Evolutionary conservation across 2,329 filamentous ascomycete species (phyloP), one percentile per base, ranked within the genome.

Genomic region (Grosmannia clavigera): DNA sequence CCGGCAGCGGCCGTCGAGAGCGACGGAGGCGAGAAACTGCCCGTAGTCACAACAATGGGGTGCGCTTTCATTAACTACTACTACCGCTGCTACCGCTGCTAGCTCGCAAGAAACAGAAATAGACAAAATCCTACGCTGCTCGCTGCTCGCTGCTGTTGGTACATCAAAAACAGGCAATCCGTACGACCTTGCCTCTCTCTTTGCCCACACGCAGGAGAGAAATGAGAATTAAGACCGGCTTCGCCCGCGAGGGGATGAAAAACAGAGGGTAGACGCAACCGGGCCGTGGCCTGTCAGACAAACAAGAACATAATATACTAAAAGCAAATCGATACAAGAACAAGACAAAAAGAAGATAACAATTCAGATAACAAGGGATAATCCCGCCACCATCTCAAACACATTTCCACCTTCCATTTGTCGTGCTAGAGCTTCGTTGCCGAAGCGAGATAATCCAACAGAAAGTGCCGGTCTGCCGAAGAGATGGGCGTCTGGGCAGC

Each of bases 361-460:
- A 48, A 48, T 48, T n/a, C 12, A 40, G 38, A 40, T 40, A 40
- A 16, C 33, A 10, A 9, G 12, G 38, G 12, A 38, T 9, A 12
- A 38, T 38, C 31, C 31, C 33, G 6, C 12, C 38, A 40, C 38
- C 43, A 1, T 25, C 43, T 5, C 43, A 25, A 3, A 5, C 43
- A n/a, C 19, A 16, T n/a, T 46, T 19, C 43, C 16, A 5, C 25
- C 27, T 5, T 14, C 5, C 14, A 19, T 48, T 6, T 27, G 29
- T 14, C 12, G 10, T 22, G 22, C 9, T 9, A 58, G 25, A 35
- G n/a, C 14, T 74, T 73, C 12, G 77, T 76, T 3, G 78, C 75
- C 31, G 76, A 76, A 64, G 89, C 82, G 66, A 95, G 73, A 68
- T 90, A 94, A 11, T 82, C 86, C 58, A 94, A 76, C 68, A 95